Base-by-base conservation (phyloP, 208 protist species). In the Trypanosoma avium region DNA sequence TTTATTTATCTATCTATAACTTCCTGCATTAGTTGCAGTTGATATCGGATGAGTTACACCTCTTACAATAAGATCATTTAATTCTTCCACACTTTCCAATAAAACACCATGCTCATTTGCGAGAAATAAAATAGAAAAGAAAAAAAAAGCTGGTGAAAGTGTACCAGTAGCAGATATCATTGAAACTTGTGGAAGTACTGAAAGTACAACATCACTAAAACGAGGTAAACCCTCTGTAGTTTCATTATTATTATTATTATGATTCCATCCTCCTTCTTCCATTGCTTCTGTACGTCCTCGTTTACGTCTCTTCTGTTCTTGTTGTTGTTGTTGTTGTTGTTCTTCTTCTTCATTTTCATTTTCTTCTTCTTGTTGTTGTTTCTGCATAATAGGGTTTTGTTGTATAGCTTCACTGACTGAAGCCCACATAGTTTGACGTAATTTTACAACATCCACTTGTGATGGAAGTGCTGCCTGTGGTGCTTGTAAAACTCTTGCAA, bases 121-220 rank as follows among this genome's bases (percentile, higher is more conserved):
- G 22, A 96, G 62, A 56, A 96, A 96, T 1, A 96, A 67, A 42
- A 96, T 84, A 6, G 85, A 96, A 49, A 96, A 96, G 80, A 94
- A 96, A 57, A 96, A 89, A 57, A 96, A 96, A 26, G 90, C 90
- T 4, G 90, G 90, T 3, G 90, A 96, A 2, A 96, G 67, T 13
- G 81, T 90, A 56, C 86, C 86, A 19, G 84, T 86, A 3, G 87
- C 81, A 19, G 82, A 90, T 48, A 96, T 76, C 4, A 58, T 61
- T 4, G 77, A 45, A 26, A 96, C 73, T 10, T 76, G 66, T 21
- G 88, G 90, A 3, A 95, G 73, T n/a, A 93, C 50, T 6, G 57
- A 49, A 48, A 69, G 42, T 27, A 93, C 84, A 13, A 92, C 76
- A 19, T 93, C 78, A 61, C 77, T 93, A 58, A 95, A 91, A 45